phyloP scores from a whole-genome alignment of 106 monocot genomes.

The Dendrobium huoshanense region DNA sequence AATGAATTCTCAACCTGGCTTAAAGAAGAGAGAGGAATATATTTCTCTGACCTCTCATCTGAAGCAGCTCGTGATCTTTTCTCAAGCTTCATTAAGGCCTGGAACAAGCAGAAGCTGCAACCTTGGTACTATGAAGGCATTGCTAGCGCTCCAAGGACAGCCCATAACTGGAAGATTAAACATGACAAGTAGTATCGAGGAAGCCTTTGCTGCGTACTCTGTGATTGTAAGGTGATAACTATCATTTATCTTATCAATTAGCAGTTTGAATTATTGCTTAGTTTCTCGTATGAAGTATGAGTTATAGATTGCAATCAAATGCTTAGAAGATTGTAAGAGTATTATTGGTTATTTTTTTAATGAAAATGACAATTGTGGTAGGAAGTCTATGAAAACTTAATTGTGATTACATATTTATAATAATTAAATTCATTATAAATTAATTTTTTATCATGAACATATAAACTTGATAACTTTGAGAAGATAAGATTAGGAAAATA shows the following conservation, averaged over 20 bases:
- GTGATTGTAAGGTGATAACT: not conserved
- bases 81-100: conserved; percentile 53
- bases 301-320: no score
- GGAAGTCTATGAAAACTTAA: no score
- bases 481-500: no score
- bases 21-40: conserved; percentile 74
- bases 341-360: no score
- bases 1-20: conserved; percentile 96
- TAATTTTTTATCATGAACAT: no score
- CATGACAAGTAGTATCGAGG: not conserved
- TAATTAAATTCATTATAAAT: no score
- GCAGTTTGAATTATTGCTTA: not conserved
- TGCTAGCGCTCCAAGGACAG: conserved; percentile 45
- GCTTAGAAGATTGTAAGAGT: no score
- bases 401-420: no score
- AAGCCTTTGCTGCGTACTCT: not conserved
- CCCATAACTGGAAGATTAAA: conserved; percentile 78
- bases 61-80: conserved; percentile 58
- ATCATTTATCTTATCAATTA: not conserved
- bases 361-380: no score
- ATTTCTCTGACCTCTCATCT: conserved; percentile 80
- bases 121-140: conserved; percentile 73
- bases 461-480: no score
- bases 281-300: not conserved
- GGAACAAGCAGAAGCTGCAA: conserved; percentile 60